Base-by-base conservation (phyloP, 176 grass and related monocot species). In the Oryza longistaminata region DNA sequence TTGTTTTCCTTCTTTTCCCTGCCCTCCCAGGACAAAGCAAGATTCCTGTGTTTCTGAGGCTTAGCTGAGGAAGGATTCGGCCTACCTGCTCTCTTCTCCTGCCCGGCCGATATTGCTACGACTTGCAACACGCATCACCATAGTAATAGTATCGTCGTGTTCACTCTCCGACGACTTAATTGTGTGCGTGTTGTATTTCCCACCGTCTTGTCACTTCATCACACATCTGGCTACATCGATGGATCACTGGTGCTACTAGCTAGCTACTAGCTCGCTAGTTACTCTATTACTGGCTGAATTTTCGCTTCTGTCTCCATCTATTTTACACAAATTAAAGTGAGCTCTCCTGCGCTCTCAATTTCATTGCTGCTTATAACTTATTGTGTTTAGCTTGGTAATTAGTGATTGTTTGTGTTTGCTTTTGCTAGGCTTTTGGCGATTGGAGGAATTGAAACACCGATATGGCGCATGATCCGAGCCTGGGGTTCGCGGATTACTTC, bases 401-500 rank as follows among this genome's bases (percentile, higher is more conserved):
- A 35, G 33, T 75, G 40, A 55, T 66, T 35, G n/a, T 13, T 43
- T 29, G 45, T 70, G 39, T 52, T 58, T 71, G 17, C 44, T 79
- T 84, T 61, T 60, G 74, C 19, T 40, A 74, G 50, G 6, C 39
- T 61, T 79, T 61, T 75, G 25, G 75, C 44, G 70, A 45, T 31
- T 40, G 13, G 5, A 64, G 24, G 64, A 27, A 31, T 31, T 31
- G 29, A 31, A 84, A 74, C 79, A 71, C 66, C 11, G 69, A 70
- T 79, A 94, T 94, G 93, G 90, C 90, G 64, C 90, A 92, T 52
- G 85, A 91, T 84, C 87, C 89, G 7, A 85, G 82, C 75, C 71
- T 93, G 67, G 88, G 84, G 0, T 92, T 89, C 87, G 86, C 88
- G 21, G 90, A 89, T 60, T 92, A 91, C 81, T 86, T 88, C 88